Percentiles rank a stretch among this genome's conserved stretches.
phyloP scores from a whole-genome alignment of 441 rosid species.

The Gossypium trilobum region DNA sequence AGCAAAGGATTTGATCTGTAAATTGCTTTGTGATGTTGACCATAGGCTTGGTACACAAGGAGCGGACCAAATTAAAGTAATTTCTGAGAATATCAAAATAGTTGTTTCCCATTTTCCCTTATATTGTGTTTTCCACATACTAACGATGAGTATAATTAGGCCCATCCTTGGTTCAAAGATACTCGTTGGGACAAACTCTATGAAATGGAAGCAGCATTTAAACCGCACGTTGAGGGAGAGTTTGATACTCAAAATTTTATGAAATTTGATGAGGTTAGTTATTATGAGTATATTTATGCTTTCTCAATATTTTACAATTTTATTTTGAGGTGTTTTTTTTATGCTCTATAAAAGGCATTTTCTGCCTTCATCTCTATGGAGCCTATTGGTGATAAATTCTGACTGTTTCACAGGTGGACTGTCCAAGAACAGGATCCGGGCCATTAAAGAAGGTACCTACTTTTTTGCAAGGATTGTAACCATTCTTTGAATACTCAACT shows the following conservation, averaged over 20 bases:
- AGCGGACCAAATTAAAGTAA: slow-evolving; percentile 70
- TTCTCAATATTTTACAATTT: slow-evolving; percentile 2
- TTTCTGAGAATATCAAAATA: not conserved
- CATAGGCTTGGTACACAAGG: slow-evolving; percentile 78
- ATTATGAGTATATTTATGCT: not conserved
- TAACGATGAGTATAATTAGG: slow-evolving; percentile 33
- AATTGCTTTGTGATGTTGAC: slow-evolving; percentile 83
- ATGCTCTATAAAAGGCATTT: not conserved
- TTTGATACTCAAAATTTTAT: slow-evolving; percentile 92
- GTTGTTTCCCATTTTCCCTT: not conserved
- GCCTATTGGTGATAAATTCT: not conserved
- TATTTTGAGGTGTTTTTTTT: not conserved
- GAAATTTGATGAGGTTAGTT: slow-evolving; percentile 82
- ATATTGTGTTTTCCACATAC: slow-evolving; percentile 13
- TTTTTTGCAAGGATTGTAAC: not conserved
- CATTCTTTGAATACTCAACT: not conserved
- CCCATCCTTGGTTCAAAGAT: slow-evolving; percentile 90
- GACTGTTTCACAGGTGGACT: slow-evolving; percentile 41
- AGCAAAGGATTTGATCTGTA: slow-evolving; percentile 73
- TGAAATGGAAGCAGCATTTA: slow-evolving; percentile 85
- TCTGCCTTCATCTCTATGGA: not conserved
- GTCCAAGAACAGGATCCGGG: slow-evolving; percentile 69
- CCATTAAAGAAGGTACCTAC: slow-evolving; percentile 63
- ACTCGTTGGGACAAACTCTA: slow-evolving; percentile 73
- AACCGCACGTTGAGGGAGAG: slow-evolving; percentile 82